Conservation (phyloP, 352 stramenopile genomes). For the Elongisporangium prolatum region DNA sequence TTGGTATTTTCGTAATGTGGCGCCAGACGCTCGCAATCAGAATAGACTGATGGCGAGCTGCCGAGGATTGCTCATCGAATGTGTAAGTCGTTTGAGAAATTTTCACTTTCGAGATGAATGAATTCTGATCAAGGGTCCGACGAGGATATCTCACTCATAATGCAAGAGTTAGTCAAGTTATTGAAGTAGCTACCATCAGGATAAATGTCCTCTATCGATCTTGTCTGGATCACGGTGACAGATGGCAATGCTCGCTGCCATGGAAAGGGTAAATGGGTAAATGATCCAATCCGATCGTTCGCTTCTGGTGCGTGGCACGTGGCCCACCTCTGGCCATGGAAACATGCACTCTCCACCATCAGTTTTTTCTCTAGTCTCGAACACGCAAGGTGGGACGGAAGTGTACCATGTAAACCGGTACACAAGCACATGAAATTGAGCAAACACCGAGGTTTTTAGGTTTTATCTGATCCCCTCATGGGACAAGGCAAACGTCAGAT, state of each 20-base stretch:
- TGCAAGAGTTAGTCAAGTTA: no score
- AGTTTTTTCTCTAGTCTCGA: not conserved
- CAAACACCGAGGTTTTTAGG: not conserved
- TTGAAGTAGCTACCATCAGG: no score
- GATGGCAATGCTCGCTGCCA: not conserved
- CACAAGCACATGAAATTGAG: not conserved
- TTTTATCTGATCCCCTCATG: not conserved
- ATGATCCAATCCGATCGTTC: not conserved
- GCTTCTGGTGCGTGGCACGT: not conserved
- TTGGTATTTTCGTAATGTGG: no score
- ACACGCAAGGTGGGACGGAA: not conserved
- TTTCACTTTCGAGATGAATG: no score
- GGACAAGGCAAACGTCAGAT: not conserved
- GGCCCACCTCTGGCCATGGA: not conserved
- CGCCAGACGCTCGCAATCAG: no score
- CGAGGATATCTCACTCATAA: no score
- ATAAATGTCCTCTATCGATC: no score
- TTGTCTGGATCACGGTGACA: not conserved
- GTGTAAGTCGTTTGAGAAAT: no score
- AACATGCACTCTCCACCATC: not conserved
- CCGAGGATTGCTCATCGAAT: no score
- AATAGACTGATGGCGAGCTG: no score
- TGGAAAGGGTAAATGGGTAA: no score
- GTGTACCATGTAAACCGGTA: not conserved
- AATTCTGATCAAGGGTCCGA: no score